Base-by-base conservation (phyloP, 768 basidiomycete genomes). In the Lyophyllum semitale region DNA sequence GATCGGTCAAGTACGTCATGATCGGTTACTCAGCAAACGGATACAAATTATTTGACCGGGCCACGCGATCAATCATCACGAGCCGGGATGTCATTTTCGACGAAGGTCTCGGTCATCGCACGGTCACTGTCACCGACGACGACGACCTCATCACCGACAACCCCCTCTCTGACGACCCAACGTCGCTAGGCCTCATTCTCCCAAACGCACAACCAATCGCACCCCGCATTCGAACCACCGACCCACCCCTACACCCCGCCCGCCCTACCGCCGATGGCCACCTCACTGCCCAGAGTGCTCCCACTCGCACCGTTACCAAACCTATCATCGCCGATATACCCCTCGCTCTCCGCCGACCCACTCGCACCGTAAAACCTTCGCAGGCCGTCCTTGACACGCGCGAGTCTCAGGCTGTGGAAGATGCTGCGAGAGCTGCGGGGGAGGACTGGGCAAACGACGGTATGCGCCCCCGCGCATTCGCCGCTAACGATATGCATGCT, bases 51-150 rank as follows among this genome's bases (percentile, higher is more conserved):
- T 58, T 48, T 23, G 54, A 60, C 18, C 32, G 44, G 2, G 45
- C 27, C 1, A 37, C 55, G 1, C 55, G 61, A 12, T 8, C 13
- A 3, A 40, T 63, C 3, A 48, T 63, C 20, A 59, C 54, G 20
- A 32, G 47, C 7, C 48, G 59, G 3, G 59, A 69, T 27, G 60
- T 69, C 4, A 55, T 62, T 6, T 67, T 69, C 48, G 60, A 68
- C 3, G 67, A 68, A 50, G 59, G 59, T 26, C 15, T 29, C 20
- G 47, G 53, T 49, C 46, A 63, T 48, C 18, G 47, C 20, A 51
- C 58, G 1, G 22, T 51, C 20, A 48, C 47, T 17, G 8, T 32
- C 7, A 5, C 35, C 30, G 13, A 35, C 3, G 47, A 48, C 33
- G 30, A 48, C 47, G 13, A 45, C 26, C 44, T 45, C 5, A 4